Evolutionary conservation across 2,329 filamentous ascomycete genomes (phyloP).

Genomic region (Emydomyces testavorans): DNA sequence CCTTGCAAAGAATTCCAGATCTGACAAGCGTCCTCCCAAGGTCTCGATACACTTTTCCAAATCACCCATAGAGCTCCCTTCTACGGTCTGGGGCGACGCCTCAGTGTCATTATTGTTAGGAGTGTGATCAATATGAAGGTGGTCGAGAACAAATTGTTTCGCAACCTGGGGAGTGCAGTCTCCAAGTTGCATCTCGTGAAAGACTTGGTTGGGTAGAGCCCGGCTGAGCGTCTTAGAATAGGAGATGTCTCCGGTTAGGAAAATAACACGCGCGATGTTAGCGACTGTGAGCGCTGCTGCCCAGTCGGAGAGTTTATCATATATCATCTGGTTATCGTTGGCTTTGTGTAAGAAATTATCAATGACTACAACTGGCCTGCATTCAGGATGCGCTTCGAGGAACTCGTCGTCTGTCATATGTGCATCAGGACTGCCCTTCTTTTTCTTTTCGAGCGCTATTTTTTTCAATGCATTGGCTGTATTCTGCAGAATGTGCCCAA

Average conservation of each 20-base stretch:
- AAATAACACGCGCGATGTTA: slow-evolving; percentile 87
- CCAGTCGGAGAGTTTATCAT: slow-evolving; percentile 77
- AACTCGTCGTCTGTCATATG: slow-evolving; percentile 71
- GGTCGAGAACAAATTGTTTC: slow-evolving; percentile 77
- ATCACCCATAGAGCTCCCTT: slow-evolving; percentile 47
- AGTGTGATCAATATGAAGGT: slow-evolving; percentile 44
- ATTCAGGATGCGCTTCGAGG: slow-evolving; percentile 78
- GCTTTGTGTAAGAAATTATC: slow-evolving; percentile 84
- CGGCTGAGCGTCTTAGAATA: slow-evolving; percentile 80
- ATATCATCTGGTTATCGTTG: slow-evolving; percentile 53
- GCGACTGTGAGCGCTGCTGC: slow-evolving; percentile 72
- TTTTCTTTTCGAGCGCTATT: slow-evolving; percentile 58
- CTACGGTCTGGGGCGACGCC: slow-evolving; percentile 12
- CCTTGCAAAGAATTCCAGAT: slow-evolving; percentile 86
- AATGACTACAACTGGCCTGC: slow-evolving; percentile 70
- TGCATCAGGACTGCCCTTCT: slow-evolving; percentile 62
- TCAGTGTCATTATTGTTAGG: slow-evolving; percentile 29
- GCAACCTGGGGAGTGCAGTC: slow-evolving; percentile 79
- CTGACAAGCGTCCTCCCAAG: slow-evolving; percentile 83
- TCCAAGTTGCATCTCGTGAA: slow-evolving; percentile 72
- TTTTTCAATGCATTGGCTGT: slow-evolving; percentile 67
- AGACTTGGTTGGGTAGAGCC: slow-evolving; percentile 79
- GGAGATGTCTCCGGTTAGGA: slow-evolving; percentile 79
- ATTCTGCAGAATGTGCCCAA: slow-evolving; percentile 80
- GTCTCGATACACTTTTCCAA: slow-evolving; percentile 71